These are phyloP conservation scores for Camellia sinensis DNA, from an alignment of 148 eudicot species.

Conservation along the genomic window DNA sequence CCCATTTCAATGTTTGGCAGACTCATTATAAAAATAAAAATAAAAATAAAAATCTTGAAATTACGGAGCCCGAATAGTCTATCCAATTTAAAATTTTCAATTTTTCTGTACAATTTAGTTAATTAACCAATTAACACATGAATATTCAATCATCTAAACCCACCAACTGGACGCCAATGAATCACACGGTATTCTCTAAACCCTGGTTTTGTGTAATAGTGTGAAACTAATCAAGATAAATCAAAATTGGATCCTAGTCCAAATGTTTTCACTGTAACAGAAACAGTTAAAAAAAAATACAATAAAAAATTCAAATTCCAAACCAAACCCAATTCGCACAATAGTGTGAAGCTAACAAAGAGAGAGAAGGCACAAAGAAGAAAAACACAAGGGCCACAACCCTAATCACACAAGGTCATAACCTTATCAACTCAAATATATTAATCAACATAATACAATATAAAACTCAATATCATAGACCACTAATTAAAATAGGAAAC, in stretches of 20 bases:
- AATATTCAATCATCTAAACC: not conserved
- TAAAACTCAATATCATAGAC: too few species aligned
- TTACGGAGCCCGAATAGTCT: too few species aligned
- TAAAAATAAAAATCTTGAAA: too few species aligned
- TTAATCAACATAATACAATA: too few species aligned
- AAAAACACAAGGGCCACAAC: too few species aligned
- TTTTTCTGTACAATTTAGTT: too few species aligned
- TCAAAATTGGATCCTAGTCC: not conserved
- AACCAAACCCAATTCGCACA: not conserved
- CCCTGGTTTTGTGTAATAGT: not conserved
- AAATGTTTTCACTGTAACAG: not conserved
- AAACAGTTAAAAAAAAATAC: not conserved
- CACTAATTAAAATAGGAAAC: too few species aligned
- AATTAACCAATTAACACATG: too few species aligned
- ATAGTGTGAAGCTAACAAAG: not conserved
- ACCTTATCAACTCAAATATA: too few species aligned
- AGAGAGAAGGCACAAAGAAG: too few species aligned
- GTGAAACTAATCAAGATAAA: not conserved
- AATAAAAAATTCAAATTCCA: not conserved
- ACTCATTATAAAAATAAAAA: not conserved
- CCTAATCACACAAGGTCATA: too few species aligned
- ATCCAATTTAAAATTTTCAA: too few species aligned
- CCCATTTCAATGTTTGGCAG: not conserved
- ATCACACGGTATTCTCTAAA: not conserved
- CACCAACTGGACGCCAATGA: not conserved